Conservation (phyloP, 495 filamentous ascomycete genomes). For the Lichina pygmaea region DNA sequence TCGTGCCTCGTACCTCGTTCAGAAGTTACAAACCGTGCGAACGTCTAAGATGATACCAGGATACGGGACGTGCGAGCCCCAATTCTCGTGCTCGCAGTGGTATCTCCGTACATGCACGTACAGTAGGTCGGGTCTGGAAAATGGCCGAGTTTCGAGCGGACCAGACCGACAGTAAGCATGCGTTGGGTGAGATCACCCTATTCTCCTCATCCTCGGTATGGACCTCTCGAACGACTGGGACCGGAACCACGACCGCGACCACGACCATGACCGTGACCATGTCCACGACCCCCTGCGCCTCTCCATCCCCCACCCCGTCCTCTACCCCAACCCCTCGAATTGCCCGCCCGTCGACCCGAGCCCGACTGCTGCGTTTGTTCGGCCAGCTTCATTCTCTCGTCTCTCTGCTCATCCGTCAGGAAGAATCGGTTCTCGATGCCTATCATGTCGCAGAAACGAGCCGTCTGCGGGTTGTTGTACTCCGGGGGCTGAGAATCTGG, state of each 20-base stretch:
- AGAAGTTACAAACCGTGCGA: no score
- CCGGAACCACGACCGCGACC: neutral
- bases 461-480: conserved; percentile 64
- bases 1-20: no score
- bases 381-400: conserved; percentile 17
- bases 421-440: conserved; percentile 55
- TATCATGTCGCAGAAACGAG: conserved; percentile 46
- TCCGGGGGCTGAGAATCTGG: conserved; percentile 28
- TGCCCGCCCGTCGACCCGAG: conserved; percentile 6
- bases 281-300: conserved; percentile 10
- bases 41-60: no score
- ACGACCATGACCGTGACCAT: conserved; percentile 3
- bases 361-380: conserved; percentile 12
- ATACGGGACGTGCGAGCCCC: no score
- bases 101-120: no score
- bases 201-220: no score
- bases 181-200: no score
- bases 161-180: no score
- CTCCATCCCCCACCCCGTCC: conserved; percentile 5
- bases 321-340: conserved; percentile 9
- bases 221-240: no score
- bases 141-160: no score
- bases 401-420: conserved; percentile 37
- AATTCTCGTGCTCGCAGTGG: no score
- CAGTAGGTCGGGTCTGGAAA: no score